Base-by-base conservation (phyloP, 352 stramenopile genomes). In the Phytophthora hybrid region DNA sequence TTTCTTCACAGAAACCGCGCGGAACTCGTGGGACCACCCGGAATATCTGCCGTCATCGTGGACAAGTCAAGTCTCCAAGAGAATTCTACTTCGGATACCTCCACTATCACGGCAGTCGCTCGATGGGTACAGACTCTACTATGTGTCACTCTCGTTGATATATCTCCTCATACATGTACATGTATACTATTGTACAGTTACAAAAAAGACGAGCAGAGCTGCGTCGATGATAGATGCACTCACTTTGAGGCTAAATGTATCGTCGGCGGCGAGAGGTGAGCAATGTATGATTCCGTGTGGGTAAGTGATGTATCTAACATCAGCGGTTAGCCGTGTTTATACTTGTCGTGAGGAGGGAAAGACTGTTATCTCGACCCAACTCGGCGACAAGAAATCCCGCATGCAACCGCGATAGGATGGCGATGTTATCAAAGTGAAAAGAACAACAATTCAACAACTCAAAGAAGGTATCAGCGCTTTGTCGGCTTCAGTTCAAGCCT, bases 31-130 rank as follows among this genome's bases (percentile, higher is more conserved):
- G 84, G 86, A 92, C 3, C 66, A 77, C 49, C 39, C 73, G 11
- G 86, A 93, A 61, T 88, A 74, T 49, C 70, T 93, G 68, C 87
- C 84, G 21, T 83, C 83, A 26, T 90, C 82, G 8, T 93, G 87
- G 87, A 85, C 76, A 13, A 83, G 66, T 11, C 85, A 92, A 71
- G 87, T 93, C 11, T 80, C 76, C 18, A 92, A 89, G 66, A 69
- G 85, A n/a, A 88, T 93, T 34, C 57, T 89, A 51, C 67, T 93
- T 31, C 83, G 81, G 37, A 62, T 59, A 47, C 59, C 31, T 7
- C 19, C 14, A 47, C 49, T 29, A 18, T 19, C 16, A 52, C 23
- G 19, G 2, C 34, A 31, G 19, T 18, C 41, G 55, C 1, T 44
- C 46, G 34, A 71, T 63, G 72, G 63, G 55, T 78, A 70, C 51